Evolutionary conservation across 2,329 filamentous ascomycete species (phyloP).

Genomic region (Sporothrix luriei): DNA sequence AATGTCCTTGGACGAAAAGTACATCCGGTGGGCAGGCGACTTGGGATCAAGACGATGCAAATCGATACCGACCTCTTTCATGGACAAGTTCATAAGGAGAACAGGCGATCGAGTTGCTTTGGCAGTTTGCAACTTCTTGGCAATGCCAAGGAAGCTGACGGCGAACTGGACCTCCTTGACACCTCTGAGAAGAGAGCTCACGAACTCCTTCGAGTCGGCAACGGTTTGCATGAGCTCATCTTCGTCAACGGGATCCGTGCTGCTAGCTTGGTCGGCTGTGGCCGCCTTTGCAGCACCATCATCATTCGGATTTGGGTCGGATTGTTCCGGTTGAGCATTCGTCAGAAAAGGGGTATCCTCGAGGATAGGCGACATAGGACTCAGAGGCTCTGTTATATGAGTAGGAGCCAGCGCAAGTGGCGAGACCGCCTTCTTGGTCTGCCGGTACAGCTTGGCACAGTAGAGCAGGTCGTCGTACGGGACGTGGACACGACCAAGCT

Average conservation of each 20-base stretch:
- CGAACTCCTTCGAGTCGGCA: constrained; percentile 89
- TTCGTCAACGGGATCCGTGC: constrained; percentile 39
- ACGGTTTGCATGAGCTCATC: constrained; percentile 78
- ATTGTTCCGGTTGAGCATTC: not conserved
- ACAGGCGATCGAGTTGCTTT: constrained; percentile 70
- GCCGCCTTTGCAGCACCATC: not conserved
- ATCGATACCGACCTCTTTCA: constrained; percentile 95
- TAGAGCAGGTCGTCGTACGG: constrained; percentile 82
- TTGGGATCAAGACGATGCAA: constrained; percentile 87
- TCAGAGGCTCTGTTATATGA: constrained; percentile 37
- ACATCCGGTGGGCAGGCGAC: constrained; percentile 96
- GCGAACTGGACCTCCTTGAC: constrained; percentile 97
- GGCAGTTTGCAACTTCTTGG: constrained; percentile 72
- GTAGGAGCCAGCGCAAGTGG: constrained; percentile 38
- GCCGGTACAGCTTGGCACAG: constrained; percentile 61
- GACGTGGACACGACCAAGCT: constrained; percentile 85
- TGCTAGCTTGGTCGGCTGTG: not conserved
- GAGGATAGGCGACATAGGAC: constrained; percentile 24
- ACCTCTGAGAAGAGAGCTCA: constrained; percentile 84
- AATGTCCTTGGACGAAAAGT: constrained; percentile 89
- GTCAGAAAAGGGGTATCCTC: constrained; percentile 17
- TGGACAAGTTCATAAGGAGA: constrained; percentile 75
- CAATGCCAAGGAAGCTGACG: constrained; percentile 85
- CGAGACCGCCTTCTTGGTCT: constrained; percentile 47
- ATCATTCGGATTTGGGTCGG: not conserved